A percentile compares a stretch with the other conserved stretches of the same genome.
phyloP scores from a whole-genome alignment of 169 alveolate genomes.

The Plasmodium fragile region DNA sequence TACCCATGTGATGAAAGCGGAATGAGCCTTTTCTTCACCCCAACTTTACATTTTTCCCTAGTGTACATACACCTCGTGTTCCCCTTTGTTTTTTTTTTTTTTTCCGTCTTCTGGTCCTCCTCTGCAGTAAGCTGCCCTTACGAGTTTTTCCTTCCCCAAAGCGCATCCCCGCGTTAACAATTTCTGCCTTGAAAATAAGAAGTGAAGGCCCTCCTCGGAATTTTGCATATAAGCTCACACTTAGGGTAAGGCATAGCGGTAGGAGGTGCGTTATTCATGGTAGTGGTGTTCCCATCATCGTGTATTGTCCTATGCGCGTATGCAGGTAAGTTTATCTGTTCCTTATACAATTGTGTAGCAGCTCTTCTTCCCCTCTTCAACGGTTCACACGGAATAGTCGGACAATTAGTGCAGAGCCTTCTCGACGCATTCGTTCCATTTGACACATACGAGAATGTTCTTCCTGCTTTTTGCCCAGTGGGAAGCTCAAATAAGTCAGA shows the following conservation, averaged over 20 bases:
- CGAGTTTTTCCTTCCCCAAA: neutral
- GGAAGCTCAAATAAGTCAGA: neutral
- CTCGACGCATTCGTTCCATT: neutral
- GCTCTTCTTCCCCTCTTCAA: neutral
- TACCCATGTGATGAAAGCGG: neutral
- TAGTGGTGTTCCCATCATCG: neutral
- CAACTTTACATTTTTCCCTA: neutral
- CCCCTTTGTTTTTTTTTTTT: constrained; percentile 8
- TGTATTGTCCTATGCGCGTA: neutral
- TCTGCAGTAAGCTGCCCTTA: neutral
- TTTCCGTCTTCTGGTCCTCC: neutral
- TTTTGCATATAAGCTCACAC: constrained; percentile 37
- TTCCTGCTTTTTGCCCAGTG: neutral
- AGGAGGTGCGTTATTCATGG: constrained; percentile 7
- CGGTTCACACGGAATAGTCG: neutral
- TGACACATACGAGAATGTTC: neutral
- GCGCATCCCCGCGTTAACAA: neutral
- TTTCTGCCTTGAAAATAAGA: neutral
- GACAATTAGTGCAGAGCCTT: neutral
- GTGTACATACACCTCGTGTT: constrained; percentile 16
- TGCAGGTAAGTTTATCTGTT: neutral
- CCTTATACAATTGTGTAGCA: neutral
- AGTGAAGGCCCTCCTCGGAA: constrained; percentile 5
- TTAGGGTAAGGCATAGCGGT: constrained; percentile 9
- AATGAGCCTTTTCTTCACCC: neutral